Evolutionary conservation across 768 basidiomycete genomes (phyloP), one percentile per base, ranked within the genome.

Genomic region (Dioszegia hungarica): DNA sequence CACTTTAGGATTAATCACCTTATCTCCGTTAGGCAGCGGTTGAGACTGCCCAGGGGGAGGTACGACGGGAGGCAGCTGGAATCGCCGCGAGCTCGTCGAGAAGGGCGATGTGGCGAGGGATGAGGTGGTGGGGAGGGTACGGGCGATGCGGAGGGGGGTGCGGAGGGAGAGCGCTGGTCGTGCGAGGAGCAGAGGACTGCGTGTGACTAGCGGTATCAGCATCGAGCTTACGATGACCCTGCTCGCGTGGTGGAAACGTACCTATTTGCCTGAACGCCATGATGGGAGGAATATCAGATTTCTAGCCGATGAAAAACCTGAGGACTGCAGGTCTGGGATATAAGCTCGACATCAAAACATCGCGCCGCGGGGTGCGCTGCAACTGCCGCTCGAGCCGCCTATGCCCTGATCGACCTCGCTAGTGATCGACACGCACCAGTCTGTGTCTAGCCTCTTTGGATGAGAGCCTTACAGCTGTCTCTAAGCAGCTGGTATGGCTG

Each of bases 211-310:
- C 15, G 12, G 11, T 19, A 15, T 19, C 40, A 40, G 34, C 25
- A 27, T 12, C 25, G 20, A 24, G 9, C 22, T 50, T 6, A n/a
- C n/a, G n/a, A n/a, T n/a, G n/a, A n/a, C n/a, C n/a, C 4, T 15
- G 2, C 15, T 8, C 28, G 47, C 17, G 39, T 4, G 22, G 24
- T n/a, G 46, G 40, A 28, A 8, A 63, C 69, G 39, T 20, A 71
- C 69, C 60, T 29, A 71, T 34, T 62, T 71, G 69, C 43, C 69
- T 57, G 54, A 68, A 54, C 43, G 69, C 66, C 69, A 71, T 71
- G 45, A 36, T 63, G 62, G 43, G n/a, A n/a, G n/a, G n/a, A n/a
- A n/a, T n/a, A n/a, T 14, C 20, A 10, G 28, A 31, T 33, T n/a
- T 20, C 43, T 8, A 17, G 6, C 15, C 24, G 3, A 24, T n/a